These are phyloP conservation scores for Boletus tomentosulus DNA, from an alignment of 768 basidiomycete species.

Conservation along the genomic window DNA sequence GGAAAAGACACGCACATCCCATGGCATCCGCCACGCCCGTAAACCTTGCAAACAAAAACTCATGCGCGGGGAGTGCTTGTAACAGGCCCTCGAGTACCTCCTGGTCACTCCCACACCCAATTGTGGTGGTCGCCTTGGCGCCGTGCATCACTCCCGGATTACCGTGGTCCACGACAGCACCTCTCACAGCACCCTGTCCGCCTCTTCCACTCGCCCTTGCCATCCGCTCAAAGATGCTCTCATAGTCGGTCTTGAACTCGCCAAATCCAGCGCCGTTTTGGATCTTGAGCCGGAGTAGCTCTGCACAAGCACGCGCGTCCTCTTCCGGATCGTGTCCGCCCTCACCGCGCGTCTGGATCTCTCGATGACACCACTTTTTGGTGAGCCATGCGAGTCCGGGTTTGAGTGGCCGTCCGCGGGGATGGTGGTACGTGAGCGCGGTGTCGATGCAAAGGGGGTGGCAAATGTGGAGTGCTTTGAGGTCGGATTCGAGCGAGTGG, in stretches of 20 bases:
- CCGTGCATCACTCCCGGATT: constrained; percentile 84
- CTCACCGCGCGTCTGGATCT: constrained; percentile 82
- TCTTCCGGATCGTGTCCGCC: constrained; percentile 94
- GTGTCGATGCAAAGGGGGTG: constrained; percentile 92
- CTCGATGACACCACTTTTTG: constrained; percentile 85
- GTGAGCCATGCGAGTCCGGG: constrained; percentile 97
- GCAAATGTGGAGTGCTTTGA: constrained; percentile 80
- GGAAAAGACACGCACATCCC: constrained; percentile 59
- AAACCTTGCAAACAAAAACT: constrained; percentile 82
- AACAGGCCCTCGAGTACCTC: constrained; percentile 73
- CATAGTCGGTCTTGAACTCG: constrained; percentile 78
- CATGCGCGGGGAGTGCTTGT: constrained; percentile 57
- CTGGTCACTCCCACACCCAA: constrained; percentile 72
- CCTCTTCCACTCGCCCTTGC: constrained; percentile 46
- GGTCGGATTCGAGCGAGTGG: constrained; percentile 93
- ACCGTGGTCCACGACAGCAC: constrained; percentile 82
- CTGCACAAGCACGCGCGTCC: constrained; percentile 85
- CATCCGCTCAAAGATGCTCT: constrained; percentile 88
- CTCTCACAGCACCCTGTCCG: constrained; percentile 40
- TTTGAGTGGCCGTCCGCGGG: constrained; percentile 89
- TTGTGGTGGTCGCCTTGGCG: constrained; percentile 69
- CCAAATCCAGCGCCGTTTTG: constrained; percentile 77
- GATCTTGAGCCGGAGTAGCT: constrained; percentile 79
- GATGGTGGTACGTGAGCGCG: constrained; percentile 85
- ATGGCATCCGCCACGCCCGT: constrained; percentile 74